Evolutionary conservation across 352 stramenopile genomes (phyloP).

Genomic region (Globisporangium cylindrosporum): DNA sequence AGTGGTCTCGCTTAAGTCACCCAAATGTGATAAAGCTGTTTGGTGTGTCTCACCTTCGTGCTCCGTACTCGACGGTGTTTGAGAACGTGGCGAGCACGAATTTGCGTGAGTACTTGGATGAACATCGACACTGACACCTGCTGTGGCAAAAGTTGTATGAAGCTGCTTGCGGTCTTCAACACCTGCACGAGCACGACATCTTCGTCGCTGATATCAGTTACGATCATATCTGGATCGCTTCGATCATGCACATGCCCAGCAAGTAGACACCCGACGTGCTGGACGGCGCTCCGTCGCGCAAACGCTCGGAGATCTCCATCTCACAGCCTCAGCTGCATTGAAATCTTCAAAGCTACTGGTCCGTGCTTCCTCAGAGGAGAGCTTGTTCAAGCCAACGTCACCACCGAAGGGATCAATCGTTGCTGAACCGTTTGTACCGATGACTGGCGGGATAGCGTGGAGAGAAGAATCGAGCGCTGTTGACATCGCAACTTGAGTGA

Average conservation of each 20-base stretch:
- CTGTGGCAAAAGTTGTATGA: constrained; percentile 12
- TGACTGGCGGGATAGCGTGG: not conserved
- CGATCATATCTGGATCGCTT: not conserved
- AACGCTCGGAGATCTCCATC: no score
- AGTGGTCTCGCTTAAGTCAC: constrained; percentile 23
- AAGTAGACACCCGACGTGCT: no score
- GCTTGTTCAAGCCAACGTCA: no score
- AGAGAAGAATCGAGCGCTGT: not conserved
- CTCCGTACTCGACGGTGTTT: not conserved
- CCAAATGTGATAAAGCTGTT: constrained; percentile 18
- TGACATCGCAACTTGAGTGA: not conserved
- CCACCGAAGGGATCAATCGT: no score
- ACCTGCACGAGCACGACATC: constrained; percentile 11
- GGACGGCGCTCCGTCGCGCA: no score
- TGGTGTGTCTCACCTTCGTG: constrained; percentile 16
- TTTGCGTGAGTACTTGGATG: constrained; percentile 1
- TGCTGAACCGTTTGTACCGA: no score
- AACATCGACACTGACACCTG: not conserved
- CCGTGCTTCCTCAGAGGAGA: no score
- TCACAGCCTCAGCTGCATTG: no score
- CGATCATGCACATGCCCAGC: no score
- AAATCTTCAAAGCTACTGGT: no score
- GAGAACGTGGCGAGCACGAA: constrained; percentile 8
- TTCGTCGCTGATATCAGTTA: not conserved
- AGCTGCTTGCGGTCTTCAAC: constrained; percentile 29